These are phyloP conservation scores for Ustilago sp. DNA, from an alignment of 1,284 basidiomycete genomes.

Conservation along the genomic window DNA sequence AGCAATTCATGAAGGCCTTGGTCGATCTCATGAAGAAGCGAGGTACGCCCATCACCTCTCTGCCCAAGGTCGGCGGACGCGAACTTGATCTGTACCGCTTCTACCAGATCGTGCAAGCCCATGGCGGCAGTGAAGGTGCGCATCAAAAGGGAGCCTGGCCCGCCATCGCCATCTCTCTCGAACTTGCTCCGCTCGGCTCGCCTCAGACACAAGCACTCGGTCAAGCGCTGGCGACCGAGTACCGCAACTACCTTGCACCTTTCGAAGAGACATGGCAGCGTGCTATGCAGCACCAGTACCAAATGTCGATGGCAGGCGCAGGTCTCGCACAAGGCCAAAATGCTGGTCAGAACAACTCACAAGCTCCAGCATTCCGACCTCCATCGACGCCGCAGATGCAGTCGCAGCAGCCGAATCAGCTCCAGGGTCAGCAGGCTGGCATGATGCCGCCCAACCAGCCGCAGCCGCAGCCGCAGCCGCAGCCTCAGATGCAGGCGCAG, in stretches of 20 bases:
- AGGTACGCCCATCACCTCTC: slow-evolving; percentile 54
- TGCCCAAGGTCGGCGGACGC: slow-evolving; percentile 56
- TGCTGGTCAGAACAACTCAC: slow-evolving; percentile 21
- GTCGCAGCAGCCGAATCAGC: slow-evolving; percentile 34
- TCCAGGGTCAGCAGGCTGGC: slow-evolving; percentile 27
- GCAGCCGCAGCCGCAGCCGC: slow-evolving; percentile 27
- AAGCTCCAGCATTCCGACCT: slow-evolving; percentile 33
- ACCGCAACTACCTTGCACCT: slow-evolving; percentile 56
- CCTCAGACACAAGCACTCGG: slow-evolving; percentile 55
- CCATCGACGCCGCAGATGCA: slow-evolving; percentile 52
- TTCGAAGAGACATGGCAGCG: slow-evolving; percentile 67
- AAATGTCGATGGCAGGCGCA: slow-evolving; percentile 53
- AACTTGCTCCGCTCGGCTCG: slow-evolving; percentile 53
- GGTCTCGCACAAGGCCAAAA: slow-evolving; percentile 32
- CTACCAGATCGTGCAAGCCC: slow-evolving; percentile 61
- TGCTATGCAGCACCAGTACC: slow-evolving; percentile 63
- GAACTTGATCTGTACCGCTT: slow-evolving; percentile 63
- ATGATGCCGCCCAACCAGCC: slow-evolving; percentile 42
- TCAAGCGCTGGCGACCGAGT: slow-evolving; percentile 56
- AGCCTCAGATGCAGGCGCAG: slow-evolving; percentile 34
- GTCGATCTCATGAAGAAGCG: slow-evolving; percentile 62
- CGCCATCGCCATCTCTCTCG: slow-evolving; percentile 58
- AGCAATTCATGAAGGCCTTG: slow-evolving; percentile 65
- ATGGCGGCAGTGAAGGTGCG: slow-evolving; percentile 63
- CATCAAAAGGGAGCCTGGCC: slow-evolving; percentile 61